Base-by-base conservation (phyloP, 306 rosid genomes). In the Castanea sativa region DNA sequence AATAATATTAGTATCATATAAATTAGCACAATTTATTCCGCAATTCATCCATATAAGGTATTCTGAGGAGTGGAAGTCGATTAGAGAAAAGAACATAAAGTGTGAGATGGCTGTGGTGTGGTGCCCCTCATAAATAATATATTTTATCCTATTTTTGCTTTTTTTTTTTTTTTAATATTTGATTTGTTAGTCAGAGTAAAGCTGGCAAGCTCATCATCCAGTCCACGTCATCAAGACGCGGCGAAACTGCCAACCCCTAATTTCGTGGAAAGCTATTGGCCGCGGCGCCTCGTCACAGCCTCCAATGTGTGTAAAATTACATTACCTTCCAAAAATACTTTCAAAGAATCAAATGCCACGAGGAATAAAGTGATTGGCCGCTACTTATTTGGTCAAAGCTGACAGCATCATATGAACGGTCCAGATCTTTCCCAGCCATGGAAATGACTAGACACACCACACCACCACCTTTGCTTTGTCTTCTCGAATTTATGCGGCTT, bases 11-110 rank as follows among this genome's bases (percentile, higher is more conserved):
- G 2, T 7, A 2, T 0, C 2, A 38, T 6, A 38, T 38, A 38
- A 38, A 38, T 1, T 38, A 6, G 0, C 0, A 38, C 1, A 38
- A 38, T 0, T 7, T 38, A 38, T 38, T 0, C 0, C 0, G 0
- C 2, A 38, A 38, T 0, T 38, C 2, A 38, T 38, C 7, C 11
- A 38, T 2, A 0, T 5, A 7, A 6, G 0, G 10, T 6, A 10
- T 1, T 1, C 2, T 6, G 2, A 0, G 2, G 0, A 3, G 0
- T 2, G 20, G 4, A 18, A 3, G 27, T 12, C 29, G 0, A 21
- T 21, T 21, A 56, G 18, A 12, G 65, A 23, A 23, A 59, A 59
- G 65, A 59, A 0, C 32, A 14, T 11, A 59, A 59, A 29, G 15
- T 2, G 15, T 59, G 65, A 59, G 32, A 29, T 59, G 65, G 30